Percentiles rank a stretch among this genome's conserved stretches.
Evolutionary conservation across 306 rosid species (phyloP).

Genomic region (Begonia loranthoides): DNA sequence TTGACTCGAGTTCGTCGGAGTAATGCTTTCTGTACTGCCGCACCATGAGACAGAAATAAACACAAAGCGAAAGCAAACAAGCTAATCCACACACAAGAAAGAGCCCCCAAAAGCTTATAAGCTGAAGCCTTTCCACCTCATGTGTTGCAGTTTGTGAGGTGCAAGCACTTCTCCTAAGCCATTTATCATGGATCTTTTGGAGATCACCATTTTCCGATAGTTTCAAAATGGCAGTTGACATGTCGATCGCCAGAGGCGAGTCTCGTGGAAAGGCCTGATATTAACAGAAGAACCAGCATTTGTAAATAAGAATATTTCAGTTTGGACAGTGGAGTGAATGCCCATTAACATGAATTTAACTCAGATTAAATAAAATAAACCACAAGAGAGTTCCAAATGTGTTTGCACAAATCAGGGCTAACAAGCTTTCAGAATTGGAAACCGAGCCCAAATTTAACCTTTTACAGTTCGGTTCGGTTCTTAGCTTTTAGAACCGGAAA

Average conservation of each 20-base stretch:
- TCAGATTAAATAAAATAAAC: too few relatives aligned
- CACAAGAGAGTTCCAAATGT: too few relatives aligned
- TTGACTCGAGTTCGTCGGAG: conserved; percentile 13
- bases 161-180: conserved; percentile 71
- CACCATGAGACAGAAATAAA: conserved; percentile 29
- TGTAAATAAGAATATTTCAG: too few relatives aligned
- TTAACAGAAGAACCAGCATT: too few relatives aligned
- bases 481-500: too few relatives aligned
- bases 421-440: too few relatives aligned
- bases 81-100: conserved; percentile 54
- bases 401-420: too few relatives aligned
- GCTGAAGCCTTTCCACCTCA: conserved; percentile 61
- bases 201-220: conserved; percentile 75
- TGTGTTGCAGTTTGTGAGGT: conserved; percentile 45
- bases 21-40: conserved; percentile 47
- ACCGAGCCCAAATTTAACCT: too few relatives aligned
- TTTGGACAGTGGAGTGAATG: too few relatives aligned
- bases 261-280: conserved; percentile 77
- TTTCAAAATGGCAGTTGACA: conserved; percentile 72
- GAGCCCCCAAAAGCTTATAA: conserved; percentile 81
- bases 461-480: too few relatives aligned
- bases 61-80: conserved; percentile 46
- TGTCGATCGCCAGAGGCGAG: conserved; percentile 77
- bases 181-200: conserved; percentile 91
- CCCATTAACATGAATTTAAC: too few relatives aligned